Conservation (phyloP, 345 rosid species). For the Eucalyptus victrix region DNA sequence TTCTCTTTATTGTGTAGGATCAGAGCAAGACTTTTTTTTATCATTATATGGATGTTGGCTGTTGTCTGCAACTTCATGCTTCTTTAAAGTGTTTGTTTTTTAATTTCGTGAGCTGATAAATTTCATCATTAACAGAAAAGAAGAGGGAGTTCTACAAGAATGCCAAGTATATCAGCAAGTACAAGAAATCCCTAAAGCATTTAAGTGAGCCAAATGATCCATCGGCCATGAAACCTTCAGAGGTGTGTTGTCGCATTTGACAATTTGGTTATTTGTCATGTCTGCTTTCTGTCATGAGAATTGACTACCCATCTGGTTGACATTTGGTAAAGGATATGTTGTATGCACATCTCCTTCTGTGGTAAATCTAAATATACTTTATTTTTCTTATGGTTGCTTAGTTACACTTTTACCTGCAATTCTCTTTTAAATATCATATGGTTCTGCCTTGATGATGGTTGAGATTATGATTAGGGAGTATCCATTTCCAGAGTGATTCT, state of each 20-base stretch:
- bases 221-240: neutral
- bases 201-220: constrained; percentile 11
- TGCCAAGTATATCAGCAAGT: constrained; percentile 68
- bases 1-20: neutral
- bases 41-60: neutral
- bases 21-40: neutral
- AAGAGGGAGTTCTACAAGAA: constrained; percentile 73
- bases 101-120: neutral
- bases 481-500: neutral
- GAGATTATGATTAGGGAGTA: neutral
- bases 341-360: neutral
- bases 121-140: constrained; percentile 33
- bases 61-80: neutral
- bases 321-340: neutral
- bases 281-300: neutral
- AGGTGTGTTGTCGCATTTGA: constrained; percentile 10
- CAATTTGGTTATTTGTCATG: neutral
- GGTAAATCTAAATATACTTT: neutral
- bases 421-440: neutral
- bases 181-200: constrained; percentile 39
- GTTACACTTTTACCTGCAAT: neutral
- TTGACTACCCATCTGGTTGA: neutral
- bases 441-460: neutral
- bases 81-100: neutral
- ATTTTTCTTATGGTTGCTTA: neutral